Evolutionary conservation across 1,284 basidiomycete species (phyloP).

Genomic region (Ganoderma lucidum): DNA sequence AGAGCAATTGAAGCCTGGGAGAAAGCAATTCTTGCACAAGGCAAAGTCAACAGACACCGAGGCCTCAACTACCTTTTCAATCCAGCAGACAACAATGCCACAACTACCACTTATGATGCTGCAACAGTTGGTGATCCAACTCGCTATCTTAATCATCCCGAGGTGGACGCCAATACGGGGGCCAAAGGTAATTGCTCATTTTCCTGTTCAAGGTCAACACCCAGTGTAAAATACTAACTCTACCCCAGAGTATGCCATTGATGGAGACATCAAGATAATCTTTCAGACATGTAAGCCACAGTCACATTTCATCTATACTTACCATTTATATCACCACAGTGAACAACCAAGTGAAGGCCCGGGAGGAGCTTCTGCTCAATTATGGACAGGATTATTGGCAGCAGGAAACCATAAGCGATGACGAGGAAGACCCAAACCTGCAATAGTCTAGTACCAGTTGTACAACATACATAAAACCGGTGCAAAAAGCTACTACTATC

Average conservation of each 20-base stretch:
- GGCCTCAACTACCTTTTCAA: constrained; percentile 65
- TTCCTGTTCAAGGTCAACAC: neutral
- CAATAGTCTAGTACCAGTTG: constrained; percentile 9
- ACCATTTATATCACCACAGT: neutral
- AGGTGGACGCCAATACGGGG: constrained; percentile 48
- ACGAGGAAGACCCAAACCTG: neutral
- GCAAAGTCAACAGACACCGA: constrained; percentile 47
- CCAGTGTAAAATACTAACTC: constrained; percentile 14
- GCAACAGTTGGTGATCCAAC: constrained; percentile 60
- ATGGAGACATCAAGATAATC: constrained; percentile 66
- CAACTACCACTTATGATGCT: constrained; percentile 54
- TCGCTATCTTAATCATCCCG: constrained; percentile 66
- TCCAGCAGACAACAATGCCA: constrained; percentile 43
- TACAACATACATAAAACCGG: constrained; percentile 15
- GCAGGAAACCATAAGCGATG: neutral
- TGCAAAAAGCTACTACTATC: neutral
- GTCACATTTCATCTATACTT: constrained; percentile 21
- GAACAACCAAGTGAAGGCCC: constrained; percentile 46
- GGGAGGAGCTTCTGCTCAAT: constrained; percentile 57
- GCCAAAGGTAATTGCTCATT: constrained; percentile 49
- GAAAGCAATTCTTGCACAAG: constrained; percentile 24
- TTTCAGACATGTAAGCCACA: constrained; percentile 57
- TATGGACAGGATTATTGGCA: constrained; percentile 55
- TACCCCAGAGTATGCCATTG: constrained; percentile 57
- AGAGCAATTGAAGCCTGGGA: too few relatives aligned